Evolutionary conservation across 768 basidiomycete genomes (phyloP), one percentile per base, ranked within the genome.

Genomic region (Obba rivulosa): DNA sequence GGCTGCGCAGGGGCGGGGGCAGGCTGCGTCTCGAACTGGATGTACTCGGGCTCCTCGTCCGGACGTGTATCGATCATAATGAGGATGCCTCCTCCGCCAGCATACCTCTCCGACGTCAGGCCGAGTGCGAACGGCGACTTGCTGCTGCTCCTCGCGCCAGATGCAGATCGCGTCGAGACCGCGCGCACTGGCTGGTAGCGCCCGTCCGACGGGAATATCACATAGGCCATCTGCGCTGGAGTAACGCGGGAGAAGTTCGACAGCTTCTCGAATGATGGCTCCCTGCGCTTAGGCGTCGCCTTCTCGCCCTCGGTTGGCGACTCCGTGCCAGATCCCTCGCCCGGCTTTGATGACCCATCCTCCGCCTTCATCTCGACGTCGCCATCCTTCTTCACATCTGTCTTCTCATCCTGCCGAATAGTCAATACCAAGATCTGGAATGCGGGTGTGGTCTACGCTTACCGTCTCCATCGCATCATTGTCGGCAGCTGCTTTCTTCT

Each of bases 231-330:
- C 63, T 99, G 96, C 0, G 85, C 81, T 17, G 94, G 90, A 2
- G 88, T 91, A 18, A 97, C 94, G 42, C 96, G 85, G 17, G 92
- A 87, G 62, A 97, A 85, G 72, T 99, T 99, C 18, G 81, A 71
- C 10, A 90, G 71, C 50, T 69, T 76, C 69, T 96, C 92, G 11
- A 74, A 86, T 2, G 77, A 68, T 2, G 90, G 83, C 61, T 99
- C 96, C 64, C 84, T 90, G 59, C 81, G 81, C 61, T 48, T 71
- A 55, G 49, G 68, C 50, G 55, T 71, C 70, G 45, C 55, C 28
- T 54, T 59, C 72, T 67, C 43, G 75, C 77, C 13, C 28, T 31
- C 28, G 5, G 28, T 13, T 31, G 28, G 28, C 28, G 28, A 31
- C 28, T 31, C 28, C 28, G 28, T 13, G 28, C 28, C 28, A 59